Evolutionary conservation across 2,329 filamentous ascomycete genomes (phyloP).

Genomic region (Fusarium continuum): DNA sequence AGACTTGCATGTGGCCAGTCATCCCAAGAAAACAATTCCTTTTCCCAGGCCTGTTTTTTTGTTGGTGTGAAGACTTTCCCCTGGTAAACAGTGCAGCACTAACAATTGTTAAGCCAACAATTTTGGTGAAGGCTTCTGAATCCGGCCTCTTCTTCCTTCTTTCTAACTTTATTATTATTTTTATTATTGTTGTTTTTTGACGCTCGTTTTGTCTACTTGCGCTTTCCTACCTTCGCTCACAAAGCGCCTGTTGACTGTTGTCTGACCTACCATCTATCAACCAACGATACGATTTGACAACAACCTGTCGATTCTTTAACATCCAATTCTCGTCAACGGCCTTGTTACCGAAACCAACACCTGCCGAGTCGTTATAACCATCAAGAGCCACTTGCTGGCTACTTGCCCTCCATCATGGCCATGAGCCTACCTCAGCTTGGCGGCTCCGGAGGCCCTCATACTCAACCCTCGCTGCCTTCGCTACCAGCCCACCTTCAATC

Average conservation of each 20-base stretch:
- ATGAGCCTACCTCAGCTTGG: constrained; percentile 63
- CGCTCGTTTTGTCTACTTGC: constrained; percentile 41
- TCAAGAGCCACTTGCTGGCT: constrained; percentile 44
- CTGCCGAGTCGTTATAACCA: constrained; percentile 12
- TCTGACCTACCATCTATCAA: constrained; percentile 2
- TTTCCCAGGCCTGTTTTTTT: constrained; percentile 40
- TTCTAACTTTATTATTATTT: constrained; percentile 14
- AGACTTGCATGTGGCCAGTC: constrained; percentile 36
- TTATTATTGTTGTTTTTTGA: constrained; percentile 32
- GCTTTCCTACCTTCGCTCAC: constrained; percentile 38
- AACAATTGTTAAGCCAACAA: constrained; percentile 34
- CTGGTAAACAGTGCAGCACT: constrained; percentile 29
- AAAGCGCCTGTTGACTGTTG: constrained; percentile 28
- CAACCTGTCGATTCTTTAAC: constrained; percentile 13
- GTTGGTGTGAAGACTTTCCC: constrained; percentile 32
- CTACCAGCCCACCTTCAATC: constrained; percentile 85
- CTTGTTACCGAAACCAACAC: constrained; percentile 11
- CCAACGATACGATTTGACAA: constrained; percentile 13
- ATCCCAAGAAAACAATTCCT: constrained; percentile 46
- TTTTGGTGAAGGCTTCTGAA: constrained; percentile 35
- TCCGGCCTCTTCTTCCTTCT: constrained; percentile 22
- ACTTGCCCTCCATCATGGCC: constrained; percentile 64
- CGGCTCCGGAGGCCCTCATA: constrained; percentile 70
- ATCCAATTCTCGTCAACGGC: constrained; percentile 1
- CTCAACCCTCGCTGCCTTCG: constrained; percentile 85